Evolutionary conservation across 2,329 filamentous ascomycete genomes (phyloP), one percentile per base, ranked within the genome.

Genomic region (Pyricularia sp.): DNA sequence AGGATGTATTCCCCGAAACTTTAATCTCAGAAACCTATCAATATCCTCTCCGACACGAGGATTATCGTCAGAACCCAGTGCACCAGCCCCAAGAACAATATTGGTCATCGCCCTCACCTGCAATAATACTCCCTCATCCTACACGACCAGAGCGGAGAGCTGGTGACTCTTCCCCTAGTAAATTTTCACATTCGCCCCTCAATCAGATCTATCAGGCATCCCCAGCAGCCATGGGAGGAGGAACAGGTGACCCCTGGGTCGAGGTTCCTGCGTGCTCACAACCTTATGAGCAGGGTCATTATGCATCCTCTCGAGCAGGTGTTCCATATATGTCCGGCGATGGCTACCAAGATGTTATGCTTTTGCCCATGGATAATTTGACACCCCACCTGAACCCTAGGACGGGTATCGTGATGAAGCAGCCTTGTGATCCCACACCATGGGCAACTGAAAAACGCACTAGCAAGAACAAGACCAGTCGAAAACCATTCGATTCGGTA

Each of bases 401-500:
- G 10, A 14, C 58, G 9, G 23, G 12, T 12, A 25, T 26, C 58
- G 23, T 26, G 11, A 26, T 25, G 10, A 26, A 5, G n/a, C 23
- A 26, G 23, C 10, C 58, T 14, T 61, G 14, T 17, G 58, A 14
- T 5, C 11, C 58, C 23, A 12, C 58, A 10, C 23, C 58, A 61
- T 17, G 23, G 23, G n/a, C 5, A 55, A 55, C 58, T n/a, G 58
- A 25, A 28, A 61, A 25, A 9, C 23, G 58, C 23, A 61, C 25
- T 23, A 61, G 23, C 25, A 61, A 61, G 58, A 61, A 61, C 58
- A 61, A 28, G 25, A 61, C 58, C 7, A 10, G 12, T 26, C 58
- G 58, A 61, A 61, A 68, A 7, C 70, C 71, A 0, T 76, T 55
- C 42, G 42, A 55, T n/a, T n/a, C 20, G 3, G 78, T 42, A 71